Base-by-base conservation (phyloP, 768 basidiomycete genomes). In the Lentinula raphanica region DNA sequence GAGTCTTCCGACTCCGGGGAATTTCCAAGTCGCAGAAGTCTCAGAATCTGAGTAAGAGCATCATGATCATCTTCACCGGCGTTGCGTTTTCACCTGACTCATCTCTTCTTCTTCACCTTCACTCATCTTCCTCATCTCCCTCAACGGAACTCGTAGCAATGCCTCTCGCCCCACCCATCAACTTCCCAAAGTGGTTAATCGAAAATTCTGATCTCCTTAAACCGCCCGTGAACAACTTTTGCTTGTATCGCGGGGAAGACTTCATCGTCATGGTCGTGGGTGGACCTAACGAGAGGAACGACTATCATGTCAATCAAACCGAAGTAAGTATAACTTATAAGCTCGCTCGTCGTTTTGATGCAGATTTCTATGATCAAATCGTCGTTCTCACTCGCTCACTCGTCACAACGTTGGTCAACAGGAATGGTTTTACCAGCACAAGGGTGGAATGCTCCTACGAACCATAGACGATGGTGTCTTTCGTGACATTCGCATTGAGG, bases 351-450 rank as follows among this genome's bases (percentile, higher is more conserved):
- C n/a, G n/a, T n/a, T n/a, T n/a, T n/a, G n/a, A n/a, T n/a, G n/a
- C n/a, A n/a, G n/a, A n/a, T n/a, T n/a, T n/a, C n/a, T n/a, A n/a
- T n/a, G n/a, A n/a, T n/a, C n/a, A n/a, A n/a, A n/a, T n/a, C n/a
- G n/a, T n/a, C n/a, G n/a, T n/a, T n/a, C n/a, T n/a, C n/a, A n/a
- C n/a, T n/a, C n/a, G n/a, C n/a, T n/a, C n/a, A n/a, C n/a, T n/a
- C n/a, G n/a, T n/a, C n/a, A n/a, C n/a, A n/a, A n/a, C n/a, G n/a
- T n/a, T n/a, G n/a, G n/a, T n/a, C 15, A 31, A 39, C 55, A 93
- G 89, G 96, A 98, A 72, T 98, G 94, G 95, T 98, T 98, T 72
- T 98, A 94, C 72, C 96, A 99, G 68, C 79, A 95, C 76, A 94
- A 94, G 70, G 96, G 96, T 2, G 84, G 81, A 2, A 98, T 98